phyloP scores from a whole-genome alignment of 768 basidiomycete species.

The Russula abietina region DNA sequence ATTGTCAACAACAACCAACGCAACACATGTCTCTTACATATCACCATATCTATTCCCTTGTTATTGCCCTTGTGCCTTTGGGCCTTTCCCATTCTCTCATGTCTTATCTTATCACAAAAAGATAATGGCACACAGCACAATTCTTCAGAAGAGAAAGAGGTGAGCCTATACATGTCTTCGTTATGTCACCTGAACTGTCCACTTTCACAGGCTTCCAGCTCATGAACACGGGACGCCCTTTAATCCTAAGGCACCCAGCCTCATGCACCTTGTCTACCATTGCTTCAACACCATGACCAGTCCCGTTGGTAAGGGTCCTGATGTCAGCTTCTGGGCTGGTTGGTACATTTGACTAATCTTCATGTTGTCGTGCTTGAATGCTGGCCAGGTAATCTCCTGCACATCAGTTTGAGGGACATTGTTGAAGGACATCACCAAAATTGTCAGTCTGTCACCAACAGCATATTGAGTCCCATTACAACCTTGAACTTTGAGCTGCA shows the following conservation, averaged over 20 bases:
- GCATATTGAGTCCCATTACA: conserved; percentile 97
- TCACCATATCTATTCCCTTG: too few relatives aligned
- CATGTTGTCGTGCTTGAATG: conserved; percentile 94
- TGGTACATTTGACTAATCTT: conserved; percentile 99
- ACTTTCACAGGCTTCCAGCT: too few relatives aligned
- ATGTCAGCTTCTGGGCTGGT: conserved; percentile 98
- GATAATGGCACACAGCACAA: conserved; percentile 60
- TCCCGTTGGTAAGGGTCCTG: conserved; percentile 81
- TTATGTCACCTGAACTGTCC: too few relatives aligned
- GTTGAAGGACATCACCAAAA: conserved; percentile 95
- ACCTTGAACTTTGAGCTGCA: conserved; percentile 94
- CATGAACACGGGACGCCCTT: too few relatives aligned
- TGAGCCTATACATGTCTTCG: conserved; percentile 28
- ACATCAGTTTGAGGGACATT: conserved; percentile 96
- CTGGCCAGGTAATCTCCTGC: conserved; percentile 97
- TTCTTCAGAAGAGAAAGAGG: conserved; percentile 52
- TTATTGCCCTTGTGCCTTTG: too few relatives aligned
- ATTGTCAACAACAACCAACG: too few relatives aligned
- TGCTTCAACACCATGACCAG: conserved; percentile 49
- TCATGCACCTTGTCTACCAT: conserved; percentile 36
- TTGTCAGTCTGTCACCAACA: conserved; percentile 99
- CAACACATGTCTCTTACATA: too few relatives aligned
- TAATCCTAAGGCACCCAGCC: not conserved
- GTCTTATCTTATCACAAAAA: conserved; percentile 73
- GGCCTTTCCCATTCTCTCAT: conserved; percentile 57